Percentiles rank a stretch among this genome's conserved stretches.
Conservation (phyloP, 768 basidiomycete genomes). For the Sistotremastrum niveocremeum region DNA sequence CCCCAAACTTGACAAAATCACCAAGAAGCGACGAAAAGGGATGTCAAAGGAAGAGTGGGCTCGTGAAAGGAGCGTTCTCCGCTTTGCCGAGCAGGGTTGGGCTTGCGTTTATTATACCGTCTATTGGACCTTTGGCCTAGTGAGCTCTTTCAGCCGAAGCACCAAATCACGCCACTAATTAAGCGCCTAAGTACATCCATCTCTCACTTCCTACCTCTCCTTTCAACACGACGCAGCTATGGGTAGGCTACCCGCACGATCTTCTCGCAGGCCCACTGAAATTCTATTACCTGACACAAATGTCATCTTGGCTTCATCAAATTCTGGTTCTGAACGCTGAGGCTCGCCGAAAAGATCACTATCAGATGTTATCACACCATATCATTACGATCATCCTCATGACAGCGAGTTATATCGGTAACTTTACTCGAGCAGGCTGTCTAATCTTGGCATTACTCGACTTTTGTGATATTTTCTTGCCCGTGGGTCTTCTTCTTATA, state of each 20-base stretch:
- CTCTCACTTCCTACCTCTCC: constrained; percentile 50
- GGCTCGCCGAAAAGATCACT: constrained; percentile 81
- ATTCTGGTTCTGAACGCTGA: constrained; percentile 88
- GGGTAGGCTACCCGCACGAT: constrained; percentile 72
- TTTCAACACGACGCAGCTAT: constrained; percentile 52
- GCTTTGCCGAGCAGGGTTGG: constrained; percentile 97
- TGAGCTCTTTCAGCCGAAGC: constrained; percentile 27
- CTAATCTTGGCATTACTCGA: constrained; percentile 91
- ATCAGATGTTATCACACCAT: constrained; percentile 95
- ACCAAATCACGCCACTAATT: not conserved
- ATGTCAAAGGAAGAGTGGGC: constrained; percentile 38
- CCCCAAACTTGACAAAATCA: not conserved
- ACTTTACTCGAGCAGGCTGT: constrained; percentile 83
- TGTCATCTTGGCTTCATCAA: constrained; percentile 86
- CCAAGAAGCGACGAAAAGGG: constrained; percentile 2
- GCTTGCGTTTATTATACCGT: constrained; percentile 64
- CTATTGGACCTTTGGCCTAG: constrained; percentile 70
- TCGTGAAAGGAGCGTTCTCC: constrained; percentile 56
- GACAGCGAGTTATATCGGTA: constrained; percentile 59
- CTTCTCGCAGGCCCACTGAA: constrained; percentile 73
- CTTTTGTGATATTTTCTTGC: constrained; percentile 81
- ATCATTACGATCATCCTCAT: constrained; percentile 77
- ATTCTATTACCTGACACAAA: constrained; percentile 78
- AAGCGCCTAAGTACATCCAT: constrained; percentile 58
- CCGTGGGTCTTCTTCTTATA: constrained; percentile 38